Percentiles rank a stretch among this genome's conserved stretches.
These are phyloP conservation scores for Colletotrichum sp. DNA, from an alignment of 2,329 filamentous ascomycete genomes.

Conservation along the genomic window DNA sequence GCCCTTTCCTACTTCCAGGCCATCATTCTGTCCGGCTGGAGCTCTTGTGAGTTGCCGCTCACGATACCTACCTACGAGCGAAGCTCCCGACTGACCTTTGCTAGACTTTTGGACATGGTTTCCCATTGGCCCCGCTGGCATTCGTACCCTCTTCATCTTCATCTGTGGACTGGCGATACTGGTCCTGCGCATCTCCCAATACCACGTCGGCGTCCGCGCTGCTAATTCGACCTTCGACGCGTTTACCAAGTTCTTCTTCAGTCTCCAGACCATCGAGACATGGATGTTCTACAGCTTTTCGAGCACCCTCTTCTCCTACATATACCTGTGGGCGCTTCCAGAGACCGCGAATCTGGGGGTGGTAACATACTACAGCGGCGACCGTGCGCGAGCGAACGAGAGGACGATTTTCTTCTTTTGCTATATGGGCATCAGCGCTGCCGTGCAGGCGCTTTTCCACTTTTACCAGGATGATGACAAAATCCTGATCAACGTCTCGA, in stretches of 20 bases:
- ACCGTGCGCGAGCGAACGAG: conserved; percentile 83
- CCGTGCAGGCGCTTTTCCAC: conserved; percentile 73
- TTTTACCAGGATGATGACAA: conserved; percentile 77
- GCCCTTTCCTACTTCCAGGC: conserved; percentile 76
- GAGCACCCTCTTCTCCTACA: conserved; percentile 78
- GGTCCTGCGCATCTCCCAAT: conserved; percentile 83
- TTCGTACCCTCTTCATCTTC: conserved; percentile 79
- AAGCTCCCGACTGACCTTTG: conserved; percentile 1
- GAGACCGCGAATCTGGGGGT: conserved; percentile 68
- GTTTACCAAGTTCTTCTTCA: conserved; percentile 62
- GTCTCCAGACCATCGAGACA: conserved; percentile 70
- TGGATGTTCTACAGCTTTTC: conserved; percentile 79
- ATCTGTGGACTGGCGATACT: conserved; percentile 78
- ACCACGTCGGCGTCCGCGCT: conserved; percentile 77
- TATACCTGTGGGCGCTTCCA: conserved; percentile 77
- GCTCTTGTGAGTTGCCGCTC: conserved; percentile 63
- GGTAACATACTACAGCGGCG: conserved; percentile 74
- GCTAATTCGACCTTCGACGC: conserved; percentile 72
- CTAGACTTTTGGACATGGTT: conserved; percentile 87
- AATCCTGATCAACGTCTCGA: conserved; percentile 53
- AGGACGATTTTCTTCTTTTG: conserved; percentile 80
- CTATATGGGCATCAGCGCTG: conserved; percentile 71
- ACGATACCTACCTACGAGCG: not conserved
- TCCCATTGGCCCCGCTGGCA: conserved; percentile 75
- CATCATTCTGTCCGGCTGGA: conserved; percentile 71